Percentiles rank a stretch among this genome's conserved stretches.
phyloP scores from a whole-genome alignment of 148 eudicot genomes.

The Gaultheria prostrata region DNA sequence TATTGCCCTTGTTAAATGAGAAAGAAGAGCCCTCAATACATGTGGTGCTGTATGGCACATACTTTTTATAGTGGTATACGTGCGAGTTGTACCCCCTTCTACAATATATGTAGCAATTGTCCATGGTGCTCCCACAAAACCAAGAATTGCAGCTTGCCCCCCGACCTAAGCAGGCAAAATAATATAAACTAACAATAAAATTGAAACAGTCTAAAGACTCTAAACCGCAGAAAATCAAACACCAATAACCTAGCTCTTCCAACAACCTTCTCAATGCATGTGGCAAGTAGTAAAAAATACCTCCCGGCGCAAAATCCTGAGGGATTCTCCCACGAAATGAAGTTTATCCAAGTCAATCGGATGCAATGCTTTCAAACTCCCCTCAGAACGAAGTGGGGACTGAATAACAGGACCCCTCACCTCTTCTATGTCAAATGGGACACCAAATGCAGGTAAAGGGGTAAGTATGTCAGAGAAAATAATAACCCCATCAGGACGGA shows the following conservation, averaged over 20 bases:
- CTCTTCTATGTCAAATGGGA: conserved; percentile 97
- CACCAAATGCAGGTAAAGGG: conserved; percentile 97
- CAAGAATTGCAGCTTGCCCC: conserved; percentile 83
- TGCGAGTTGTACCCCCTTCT: conserved; percentile 93
- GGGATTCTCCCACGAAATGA: conserved; percentile 80
- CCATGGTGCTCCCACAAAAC: conserved; percentile 99
- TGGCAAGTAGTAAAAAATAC: conserved; percentile 26
- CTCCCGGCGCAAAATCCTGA: conserved; percentile 70
- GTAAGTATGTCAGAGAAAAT: conserved; percentile 98
- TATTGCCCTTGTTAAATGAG: conserved; percentile 78
- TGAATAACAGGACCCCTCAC: conserved; percentile 97
- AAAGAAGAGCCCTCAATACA: conserved; percentile 65
- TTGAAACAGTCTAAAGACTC: neutral
- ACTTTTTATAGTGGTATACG: conserved; percentile 87
- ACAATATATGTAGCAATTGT: conserved; percentile 95
- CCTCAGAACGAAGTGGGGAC: conserved; percentile 80
- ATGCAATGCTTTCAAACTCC: conserved; percentile 74
- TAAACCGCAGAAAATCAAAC: neutral
- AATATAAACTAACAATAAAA: neutral
- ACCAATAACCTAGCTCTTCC: neutral
- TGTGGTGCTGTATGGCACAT: conserved; percentile 92
- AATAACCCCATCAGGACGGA: conserved; percentile 94
- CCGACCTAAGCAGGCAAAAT: conserved; percentile 54
- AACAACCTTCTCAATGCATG: conserved; percentile 6
- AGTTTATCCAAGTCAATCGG: conserved; percentile 80